Conservation (phyloP, 2,329 filamentous ascomycete genomes). For the Sporothrix brunneoviolacea region DNA sequence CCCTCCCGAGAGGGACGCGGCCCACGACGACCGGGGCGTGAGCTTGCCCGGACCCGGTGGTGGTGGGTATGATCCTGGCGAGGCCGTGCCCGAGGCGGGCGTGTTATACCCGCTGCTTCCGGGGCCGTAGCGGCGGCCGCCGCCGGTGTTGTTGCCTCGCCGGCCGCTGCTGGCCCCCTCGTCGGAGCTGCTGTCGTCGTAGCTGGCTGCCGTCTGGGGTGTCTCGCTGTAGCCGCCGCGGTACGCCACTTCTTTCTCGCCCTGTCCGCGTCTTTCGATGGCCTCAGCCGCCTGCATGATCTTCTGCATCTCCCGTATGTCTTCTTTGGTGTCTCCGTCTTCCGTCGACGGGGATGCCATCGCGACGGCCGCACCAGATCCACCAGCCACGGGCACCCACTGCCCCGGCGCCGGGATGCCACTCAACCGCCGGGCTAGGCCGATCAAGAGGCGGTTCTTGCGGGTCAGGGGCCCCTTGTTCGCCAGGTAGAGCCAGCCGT, state of each 20-base stretch:
- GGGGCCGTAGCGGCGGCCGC: no score
- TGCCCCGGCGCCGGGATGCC: slow-evolving; percentile 66
- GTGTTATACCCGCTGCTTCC: no score
- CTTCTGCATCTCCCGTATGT: slow-evolving; percentile 51
- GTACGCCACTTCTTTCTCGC: slow-evolving; percentile 63
- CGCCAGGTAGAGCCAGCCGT: slow-evolving; percentile 91
- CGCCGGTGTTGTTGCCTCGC: no score
- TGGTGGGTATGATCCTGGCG: not conserved
- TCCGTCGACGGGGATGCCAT: slow-evolving; percentile 22
- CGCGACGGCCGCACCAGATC: slow-evolving; percentile 25
- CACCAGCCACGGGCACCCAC: slow-evolving; percentile 30
- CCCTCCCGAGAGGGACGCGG: slow-evolving; percentile 35
- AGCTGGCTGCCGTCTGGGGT: slow-evolving; percentile 29
- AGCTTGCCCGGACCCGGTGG: slow-evolving; percentile 3
- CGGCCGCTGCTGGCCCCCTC: slow-evolving; percentile 21
- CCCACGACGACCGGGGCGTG: slow-evolving; percentile 26
- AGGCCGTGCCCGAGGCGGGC: not conserved
- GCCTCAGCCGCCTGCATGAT: slow-evolving; percentile 69
- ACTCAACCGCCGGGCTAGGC: slow-evolving; percentile 78
- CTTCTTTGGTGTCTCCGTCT: slow-evolving; percentile 37
- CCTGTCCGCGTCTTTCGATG: slow-evolving; percentile 65
- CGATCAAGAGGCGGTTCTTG: slow-evolving; percentile 79
- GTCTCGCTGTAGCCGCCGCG: slow-evolving; percentile 68
- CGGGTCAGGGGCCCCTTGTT: slow-evolving; percentile 77
- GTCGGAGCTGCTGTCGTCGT: slow-evolving; percentile 36